Base-by-base conservation (phyloP, 352 stramenopile genomes). In the Pythium apleroticum region DNA sequence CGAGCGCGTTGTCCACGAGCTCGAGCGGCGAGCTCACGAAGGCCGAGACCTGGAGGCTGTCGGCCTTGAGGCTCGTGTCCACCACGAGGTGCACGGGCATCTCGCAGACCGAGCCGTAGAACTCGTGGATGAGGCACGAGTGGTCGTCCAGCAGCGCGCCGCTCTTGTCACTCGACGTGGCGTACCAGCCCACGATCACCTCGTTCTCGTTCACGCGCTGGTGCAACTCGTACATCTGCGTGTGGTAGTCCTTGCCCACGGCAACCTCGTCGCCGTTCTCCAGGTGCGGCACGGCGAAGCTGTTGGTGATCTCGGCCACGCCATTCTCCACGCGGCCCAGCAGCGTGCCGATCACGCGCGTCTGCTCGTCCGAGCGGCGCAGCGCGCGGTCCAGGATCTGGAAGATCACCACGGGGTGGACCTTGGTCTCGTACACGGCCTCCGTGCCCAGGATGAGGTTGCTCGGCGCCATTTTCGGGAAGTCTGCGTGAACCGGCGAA, bases 191-290 rank as follows among this genome's bases (percentile, higher is more conserved):
- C 12, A 99, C 93, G 41, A 99, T 87, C 35, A 95, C 81, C 75
- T 99, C 97, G 67, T 86, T 90, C 58, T 93, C 79, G 81, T 99
- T 98, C 43, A 98, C 92, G 60, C 90, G 84, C 64, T 97, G 76
- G 75, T 98, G 91, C 50, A 99, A 89, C 59, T 97, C 85, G 60
- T 98, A 90, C 96, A 99, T 99, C 70, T 98, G 90, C 70, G 96
- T 96, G 80, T 99, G 97, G 74, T 98, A 99, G 76, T 99, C 96
- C 79, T 98, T 98, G 58, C 96, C 96, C 63, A 99, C 97, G 14
- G 96, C 96, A 30, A 99, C 96, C 35, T 99, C 93, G 56, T 98
- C 96, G 57, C 88, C 85, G 68, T 96, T 97, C 80, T 99, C 97
- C 30, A 97, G 78, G 75, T 99, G 96, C 59, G 96, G 97, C 53